phyloP scores from a whole-genome alignment of 768 basidiomycete species.

The Pleurotus sapidus region DNA sequence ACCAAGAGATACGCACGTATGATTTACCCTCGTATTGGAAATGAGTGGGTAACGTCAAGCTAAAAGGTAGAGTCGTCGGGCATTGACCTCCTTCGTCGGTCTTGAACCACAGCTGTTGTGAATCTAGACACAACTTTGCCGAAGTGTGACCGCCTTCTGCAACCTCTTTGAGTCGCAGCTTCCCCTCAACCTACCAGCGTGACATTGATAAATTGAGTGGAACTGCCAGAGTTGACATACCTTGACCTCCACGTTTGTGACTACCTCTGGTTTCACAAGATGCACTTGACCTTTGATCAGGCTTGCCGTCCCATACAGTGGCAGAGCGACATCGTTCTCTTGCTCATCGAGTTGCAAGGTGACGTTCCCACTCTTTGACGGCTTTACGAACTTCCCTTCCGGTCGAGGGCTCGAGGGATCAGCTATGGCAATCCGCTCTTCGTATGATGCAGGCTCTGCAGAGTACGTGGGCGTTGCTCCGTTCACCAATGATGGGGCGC shows the following conservation, averaged over 20 bases:
- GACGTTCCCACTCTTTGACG: conserved; percentile 50
- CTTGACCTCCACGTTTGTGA: conserved; percentile 63
- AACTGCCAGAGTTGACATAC: too few species aligned
- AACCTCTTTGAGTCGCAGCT: conserved; percentile 55
- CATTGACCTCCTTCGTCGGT: conserved; percentile 40
- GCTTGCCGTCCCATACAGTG: conserved; percentile 53
- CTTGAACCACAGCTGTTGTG: conserved; percentile 56
- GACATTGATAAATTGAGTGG: background rate
- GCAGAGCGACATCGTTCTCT: conserved; percentile 45
- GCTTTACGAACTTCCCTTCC: conserved; percentile 53
- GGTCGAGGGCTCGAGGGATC: conserved; percentile 36
- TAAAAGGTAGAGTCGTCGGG: conserved; percentile 52
- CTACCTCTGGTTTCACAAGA: conserved; percentile 48
- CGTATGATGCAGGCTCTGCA: conserved; percentile 46
- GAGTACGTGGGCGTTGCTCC: conserved; percentile 48
- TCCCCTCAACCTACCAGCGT: conserved; percentile 54
- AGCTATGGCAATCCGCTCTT: conserved; percentile 38
- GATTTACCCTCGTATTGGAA: conserved; percentile 53
- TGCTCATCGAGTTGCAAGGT: conserved; percentile 54
- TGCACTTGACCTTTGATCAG: conserved; percentile 56
- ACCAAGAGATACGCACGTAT: conserved; percentile 45
- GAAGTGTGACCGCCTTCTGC: conserved; percentile 63
- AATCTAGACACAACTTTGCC: conserved; percentile 49
- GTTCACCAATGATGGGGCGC: conserved; percentile 27
- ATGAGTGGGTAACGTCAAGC: conserved; percentile 52